A percentile compares a stretch with the other conserved stretches of the same genome.
phyloP scores from a whole-genome alignment of 2,329 filamentous ascomycete species.

The Dactylellina cionopaga region DNA sequence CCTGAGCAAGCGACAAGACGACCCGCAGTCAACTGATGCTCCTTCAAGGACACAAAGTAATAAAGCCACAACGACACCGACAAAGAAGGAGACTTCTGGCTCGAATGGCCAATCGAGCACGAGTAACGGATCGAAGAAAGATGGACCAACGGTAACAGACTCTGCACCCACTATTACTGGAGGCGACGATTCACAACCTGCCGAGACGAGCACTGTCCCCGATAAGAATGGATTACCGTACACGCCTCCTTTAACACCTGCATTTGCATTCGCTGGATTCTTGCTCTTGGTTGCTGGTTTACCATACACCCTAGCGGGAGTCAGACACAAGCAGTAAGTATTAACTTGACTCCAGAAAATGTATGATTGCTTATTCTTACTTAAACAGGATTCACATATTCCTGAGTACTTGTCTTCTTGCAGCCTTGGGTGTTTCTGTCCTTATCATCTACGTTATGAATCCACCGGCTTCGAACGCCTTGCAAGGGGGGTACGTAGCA shows the following conservation, averaged over 20 bases:
- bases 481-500: conserved; percentile 88
- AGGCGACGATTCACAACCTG: not conserved
- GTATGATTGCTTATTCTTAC: not conserved
- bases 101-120: not conserved
- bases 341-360: not conserved
- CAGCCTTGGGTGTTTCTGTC: conserved; percentile 78
- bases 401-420: conserved; percentile 79
- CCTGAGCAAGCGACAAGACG: conserved; percentile 28
- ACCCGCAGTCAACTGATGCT: conserved; percentile 4
- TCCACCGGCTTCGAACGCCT: conserved; percentile 75
- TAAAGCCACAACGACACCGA: conserved; percentile 3
- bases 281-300: conserved; percentile 78
- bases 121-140: not conserved
- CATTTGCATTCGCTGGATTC: conserved; percentile 79
- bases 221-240: conserved; percentile 70
- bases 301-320: conserved; percentile 78
- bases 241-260: conserved; percentile 78
- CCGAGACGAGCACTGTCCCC: conserved; percentile 12
- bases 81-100: not conserved
- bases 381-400: conserved; percentile 73
- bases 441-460: conserved; percentile 90
- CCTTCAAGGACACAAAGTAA: not conserved
- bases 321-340: conserved; percentile 75
- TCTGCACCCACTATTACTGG: conserved; percentile 17
- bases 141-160: conserved; percentile 14